Evolutionary conservation across 2,329 filamentous ascomycete genomes (phyloP).

Genomic region (Xylaria sp.): DNA sequence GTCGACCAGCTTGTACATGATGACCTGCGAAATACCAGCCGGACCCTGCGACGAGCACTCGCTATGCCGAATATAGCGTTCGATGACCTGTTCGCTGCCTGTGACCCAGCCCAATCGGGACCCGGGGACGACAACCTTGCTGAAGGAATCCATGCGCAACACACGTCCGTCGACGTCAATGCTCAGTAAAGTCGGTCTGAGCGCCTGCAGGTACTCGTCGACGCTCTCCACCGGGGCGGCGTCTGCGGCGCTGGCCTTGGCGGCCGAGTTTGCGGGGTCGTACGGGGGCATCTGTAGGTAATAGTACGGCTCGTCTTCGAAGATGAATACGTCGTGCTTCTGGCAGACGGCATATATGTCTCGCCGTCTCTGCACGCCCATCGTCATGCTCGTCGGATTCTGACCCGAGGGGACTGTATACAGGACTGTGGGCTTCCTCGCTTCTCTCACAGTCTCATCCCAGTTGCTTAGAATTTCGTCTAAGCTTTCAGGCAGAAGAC

Average conservation of each 20-base stretch:
- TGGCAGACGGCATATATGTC: slow-evolving; percentile 73
- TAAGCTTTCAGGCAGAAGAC: slow-evolving; percentile 47
- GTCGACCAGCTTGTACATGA: slow-evolving; percentile 84
- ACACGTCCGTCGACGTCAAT: slow-evolving; percentile 85
- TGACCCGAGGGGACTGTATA: slow-evolving; percentile 71
- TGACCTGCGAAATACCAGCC: slow-evolving; percentile 74
- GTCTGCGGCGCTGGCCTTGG: slow-evolving; percentile 11
- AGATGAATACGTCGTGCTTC: slow-evolving; percentile 79
- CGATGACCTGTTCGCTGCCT: slow-evolving; percentile 75
- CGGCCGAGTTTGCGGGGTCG: slow-evolving; percentile 26
- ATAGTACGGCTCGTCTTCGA: slow-evolving; percentile 94
- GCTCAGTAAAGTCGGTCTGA: slow-evolving; percentile 71
- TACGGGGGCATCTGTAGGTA: slow-evolving; percentile 86
- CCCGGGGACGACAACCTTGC: slow-evolving; percentile 82
- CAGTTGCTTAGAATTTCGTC: slow-evolving; percentile 47
- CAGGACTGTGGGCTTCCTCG: slow-evolving; percentile 49
- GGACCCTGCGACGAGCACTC: slow-evolving; percentile 84
- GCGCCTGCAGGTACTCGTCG: slow-evolving; percentile 65
- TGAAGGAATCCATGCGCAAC: slow-evolving; percentile 86
- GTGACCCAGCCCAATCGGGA: slow-evolving; percentile 85
- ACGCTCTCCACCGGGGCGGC: slow-evolving; percentile 34
- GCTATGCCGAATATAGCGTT: slow-evolving; percentile 74
- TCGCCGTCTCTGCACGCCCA: slow-evolving; percentile 59
- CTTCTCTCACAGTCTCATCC: slow-evolving; percentile 41
- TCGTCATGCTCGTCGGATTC: slow-evolving; percentile 86